Base-by-base conservation (phyloP, 2,329 filamentous ascomycete genomes). In the Grosmannia clavigera region DNA sequence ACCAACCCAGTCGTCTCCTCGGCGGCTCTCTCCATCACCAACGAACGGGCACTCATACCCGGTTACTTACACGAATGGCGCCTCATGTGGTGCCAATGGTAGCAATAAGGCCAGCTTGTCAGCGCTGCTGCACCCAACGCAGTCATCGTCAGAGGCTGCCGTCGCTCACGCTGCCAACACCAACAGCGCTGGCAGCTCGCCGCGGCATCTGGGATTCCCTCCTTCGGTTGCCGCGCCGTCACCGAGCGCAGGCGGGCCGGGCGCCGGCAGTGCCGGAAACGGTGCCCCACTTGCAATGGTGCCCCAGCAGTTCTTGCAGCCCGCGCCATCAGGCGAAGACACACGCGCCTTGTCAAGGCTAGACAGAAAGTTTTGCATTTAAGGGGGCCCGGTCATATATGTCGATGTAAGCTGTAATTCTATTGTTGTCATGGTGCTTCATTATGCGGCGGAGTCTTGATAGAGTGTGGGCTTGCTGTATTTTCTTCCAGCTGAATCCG, bases 111-210 rank as follows among this genome's bases (percentile, higher is more conserved):
- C 77, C 3, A 78, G 74, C 67, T 65, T 81, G 14, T 76, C 78
- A 12, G 74, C 75, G 2, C 68, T 75, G 19, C 70, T 81, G n/a
- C 79, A 83, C 66, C 76, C 81, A 2, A 76, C 76, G 1, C 74
- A 75, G 40, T 74, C 69, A 62, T 77, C 73, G 65, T 74, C 73
- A 11, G 77, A 76, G 61, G 69, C 73, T 55, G 73, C 64, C 53
- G 74, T 68, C 66, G 74, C 66, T 55, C 70, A 70, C 63, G 50
- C 60, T 33, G 74, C 64, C 53, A 74, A 67, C 67, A 74, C 64
- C 55, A 70, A 70, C 64, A 76, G 76, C 65, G 74, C 73, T 9
- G 68, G 69, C 63, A 81, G 77, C 65, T 84, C 81, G 57, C 77
- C 79, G 11, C 74, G 77, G 63, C 70, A 70, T 64, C 69, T 61